phyloP scores from a whole-genome alignment of 768 basidiomycete species.

The Austroboletus festivus region DNA sequence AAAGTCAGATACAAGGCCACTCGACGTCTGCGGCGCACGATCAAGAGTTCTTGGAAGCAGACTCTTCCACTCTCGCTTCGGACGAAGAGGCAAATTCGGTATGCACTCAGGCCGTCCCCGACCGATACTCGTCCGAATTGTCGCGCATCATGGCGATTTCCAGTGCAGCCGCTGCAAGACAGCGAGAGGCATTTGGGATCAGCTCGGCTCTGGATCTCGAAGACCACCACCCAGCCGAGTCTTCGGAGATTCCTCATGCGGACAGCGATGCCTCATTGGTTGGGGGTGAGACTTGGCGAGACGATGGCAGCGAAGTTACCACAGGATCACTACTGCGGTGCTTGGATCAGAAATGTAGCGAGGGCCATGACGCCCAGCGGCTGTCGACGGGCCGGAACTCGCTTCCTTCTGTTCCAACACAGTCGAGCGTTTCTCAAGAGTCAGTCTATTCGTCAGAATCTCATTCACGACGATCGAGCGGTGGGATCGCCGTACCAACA shows the following conservation, averaged over 20 bases:
- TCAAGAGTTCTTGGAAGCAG: conserved; percentile 5
- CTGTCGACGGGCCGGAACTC: conserved; percentile 9
- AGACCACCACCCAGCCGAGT: background rate
- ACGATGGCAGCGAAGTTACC: conserved; percentile 30
- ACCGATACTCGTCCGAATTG: conserved; percentile 28
- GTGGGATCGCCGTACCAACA: conserved; percentile 4
- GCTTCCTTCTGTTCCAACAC: conserved; percentile 10
- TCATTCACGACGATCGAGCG: conserved; percentile 9
- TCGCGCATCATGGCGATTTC: conserved; percentile 27
- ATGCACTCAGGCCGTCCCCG: background rate
- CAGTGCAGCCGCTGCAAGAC: conserved; percentile 40
- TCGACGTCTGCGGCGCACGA: background rate
- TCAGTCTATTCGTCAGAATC: conserved; percentile 27
- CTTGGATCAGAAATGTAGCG: background rate
- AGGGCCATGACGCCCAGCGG: background rate
- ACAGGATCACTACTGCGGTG: conserved; percentile 31
- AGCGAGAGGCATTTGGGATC: conserved; percentile 52
- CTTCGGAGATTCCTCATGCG: conserved; percentile 28
- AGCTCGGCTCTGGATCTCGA: conserved; percentile 35
- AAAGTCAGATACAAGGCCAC: background rate
- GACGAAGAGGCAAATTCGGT: conserved; percentile 15
- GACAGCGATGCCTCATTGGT: conserved; percentile 50
- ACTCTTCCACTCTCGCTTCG: conserved; percentile 12
- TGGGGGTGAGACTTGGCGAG: conserved; percentile 39
- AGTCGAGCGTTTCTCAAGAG: conserved; percentile 20